Evolutionary conservation across 441 rosid genomes (phyloP), one percentile per base, ranked within the genome.

Genomic region (Pelargonium cotyledonis): DNA sequence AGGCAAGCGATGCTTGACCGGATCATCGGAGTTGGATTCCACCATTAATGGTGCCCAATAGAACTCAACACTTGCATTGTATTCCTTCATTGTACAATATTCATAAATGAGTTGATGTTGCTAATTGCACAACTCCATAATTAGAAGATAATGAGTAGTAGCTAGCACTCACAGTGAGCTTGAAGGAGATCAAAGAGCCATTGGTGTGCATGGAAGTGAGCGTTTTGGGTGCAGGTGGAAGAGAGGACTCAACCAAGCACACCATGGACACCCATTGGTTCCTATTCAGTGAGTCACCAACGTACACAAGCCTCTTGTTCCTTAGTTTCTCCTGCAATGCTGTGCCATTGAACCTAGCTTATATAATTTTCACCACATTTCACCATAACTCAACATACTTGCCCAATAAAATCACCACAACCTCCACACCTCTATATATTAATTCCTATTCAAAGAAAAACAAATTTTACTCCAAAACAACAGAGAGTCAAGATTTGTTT

Each of bases 41-140:
- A 93, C 98, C 76, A 91, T 68, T 78, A 93, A 93, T 19, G 98
- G 98, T 0, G 98, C 98, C 98, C 98, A 93, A 47, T 93, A 90
- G 70, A 93, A 93, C 75, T 93, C 98, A 63, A 93, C 88, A 6
- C 96, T 89, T 10, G 97, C 89, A 77, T 93, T 93, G 49, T 91
- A 93, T 51, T 86, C 92, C 98, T 93, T 53, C 18, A 6, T 31
- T 41, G 35, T 5, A 63, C 19, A 16, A 21, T 38, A 38, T 1
- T 38, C 1, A 38, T 38, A 38, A 38, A 63, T 15, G 65, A 6
- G 41, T 38, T 6, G 41, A 8, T 38, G 6, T 38, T 38, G 41
- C 41, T 38, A 38, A 38, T 38, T 38, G 41, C 6, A 38, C 41
- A 38, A 38, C 41, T 38, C 41, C 8, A 38, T 38, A 38, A 38